phyloP scores from a whole-genome alignment of 176 grass and related monocot genomes.

The Aechmea fasciata region DNA sequence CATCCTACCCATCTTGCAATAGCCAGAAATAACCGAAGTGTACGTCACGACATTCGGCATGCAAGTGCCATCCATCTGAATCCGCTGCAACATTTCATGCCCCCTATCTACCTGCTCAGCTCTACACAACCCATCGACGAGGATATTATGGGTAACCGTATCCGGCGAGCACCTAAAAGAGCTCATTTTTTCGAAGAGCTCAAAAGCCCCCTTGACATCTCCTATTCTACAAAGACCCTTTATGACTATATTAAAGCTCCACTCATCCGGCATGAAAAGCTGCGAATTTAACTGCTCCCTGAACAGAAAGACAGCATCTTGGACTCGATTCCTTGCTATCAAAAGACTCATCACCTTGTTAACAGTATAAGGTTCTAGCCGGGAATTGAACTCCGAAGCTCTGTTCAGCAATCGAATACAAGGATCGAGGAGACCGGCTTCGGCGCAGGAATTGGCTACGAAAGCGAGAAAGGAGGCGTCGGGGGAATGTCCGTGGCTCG shows the following conservation, averaged over 20 bases:
- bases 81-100: constrained; percentile 45
- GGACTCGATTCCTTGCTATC: constrained; percentile 20
- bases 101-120: constrained; percentile 43
- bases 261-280: constrained; percentile 38
- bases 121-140: constrained; percentile 69
- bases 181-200: constrained; percentile 52
- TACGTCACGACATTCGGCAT: constrained; percentile 76
- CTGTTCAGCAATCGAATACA: constrained; percentile 26
- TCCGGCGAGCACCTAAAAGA: constrained; percentile 61
- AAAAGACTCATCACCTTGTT: constrained; percentile 65
- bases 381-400: constrained; percentile 29
- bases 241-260: constrained; percentile 79
- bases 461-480: constrained; percentile 55
- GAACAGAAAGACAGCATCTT: constrained; percentile 45
- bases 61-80: constrained; percentile 47
- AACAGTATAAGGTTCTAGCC: constrained; percentile 38
- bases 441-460: constrained; percentile 34
- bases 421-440: constrained; percentile 32
- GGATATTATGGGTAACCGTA: constrained; percentile 69
- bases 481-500: constrained; percentile 16
- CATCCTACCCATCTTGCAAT: constrained; percentile 63
- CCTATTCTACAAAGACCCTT: constrained; percentile 59
- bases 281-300: constrained; percentile 33
- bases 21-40: constrained; percentile 72
- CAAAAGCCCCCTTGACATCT: constrained; percentile 47